Conservation (phyloP, 495 filamentous ascomycete species). For the Pseudomonodictys pantanalensis region DNA sequence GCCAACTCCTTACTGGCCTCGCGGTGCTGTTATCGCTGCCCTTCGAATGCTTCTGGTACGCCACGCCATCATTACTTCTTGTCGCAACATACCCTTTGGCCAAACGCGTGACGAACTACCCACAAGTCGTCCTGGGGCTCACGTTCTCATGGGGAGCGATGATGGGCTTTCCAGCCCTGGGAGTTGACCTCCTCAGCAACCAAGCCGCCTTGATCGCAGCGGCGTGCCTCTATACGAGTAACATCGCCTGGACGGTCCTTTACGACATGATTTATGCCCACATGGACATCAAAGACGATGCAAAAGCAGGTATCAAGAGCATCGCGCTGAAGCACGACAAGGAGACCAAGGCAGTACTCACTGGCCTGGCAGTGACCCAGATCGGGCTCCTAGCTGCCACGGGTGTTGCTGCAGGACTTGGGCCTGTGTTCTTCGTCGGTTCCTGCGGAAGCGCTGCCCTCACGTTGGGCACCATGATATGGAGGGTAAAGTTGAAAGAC, state of each 20-base stretch:
- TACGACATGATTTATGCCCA: slow-evolving; percentile 99
- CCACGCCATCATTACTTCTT: slow-evolving; percentile 75
- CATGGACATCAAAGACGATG: slow-evolving; percentile 96
- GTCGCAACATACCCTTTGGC: slow-evolving; percentile 86
- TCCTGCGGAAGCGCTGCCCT: slow-evolving; percentile 79
- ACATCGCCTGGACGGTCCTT: slow-evolving; percentile 88
- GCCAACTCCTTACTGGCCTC: slow-evolving; percentile 76
- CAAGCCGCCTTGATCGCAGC: slow-evolving; percentile 63
- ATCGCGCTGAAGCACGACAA: slow-evolving; percentile 87
- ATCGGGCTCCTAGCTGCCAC: slow-evolving; percentile 75
- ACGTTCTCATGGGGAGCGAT: slow-evolving; percentile 97
- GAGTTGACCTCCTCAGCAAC: slow-evolving; percentile 72
- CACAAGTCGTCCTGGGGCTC: slow-evolving; percentile 85
- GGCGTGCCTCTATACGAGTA: slow-evolving; percentile 74
- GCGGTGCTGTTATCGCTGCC: slow-evolving; percentile 86
- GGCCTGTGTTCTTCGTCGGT: slow-evolving; percentile 79
- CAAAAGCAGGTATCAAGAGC: slow-evolving; percentile 88
- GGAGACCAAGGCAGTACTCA: slow-evolving; percentile 82
- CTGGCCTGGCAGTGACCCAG: slow-evolving; percentile 70
- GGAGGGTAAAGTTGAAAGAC: slow-evolving; percentile 76
- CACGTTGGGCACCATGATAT: slow-evolving; percentile 83
- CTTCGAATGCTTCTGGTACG: slow-evolving; percentile 77
- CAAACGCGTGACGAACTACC: slow-evolving; percentile 92
- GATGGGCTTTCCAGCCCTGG: slow-evolving; percentile 93
- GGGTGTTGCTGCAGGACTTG: slow-evolving; percentile 68